A percentile compares a stretch with the other conserved stretches of the same genome.
These are phyloP conservation scores for Hymenotorrendiella dingleyae DNA, from an alignment of 2,329 filamentous ascomycete genomes.

Conservation along the genomic window DNA sequence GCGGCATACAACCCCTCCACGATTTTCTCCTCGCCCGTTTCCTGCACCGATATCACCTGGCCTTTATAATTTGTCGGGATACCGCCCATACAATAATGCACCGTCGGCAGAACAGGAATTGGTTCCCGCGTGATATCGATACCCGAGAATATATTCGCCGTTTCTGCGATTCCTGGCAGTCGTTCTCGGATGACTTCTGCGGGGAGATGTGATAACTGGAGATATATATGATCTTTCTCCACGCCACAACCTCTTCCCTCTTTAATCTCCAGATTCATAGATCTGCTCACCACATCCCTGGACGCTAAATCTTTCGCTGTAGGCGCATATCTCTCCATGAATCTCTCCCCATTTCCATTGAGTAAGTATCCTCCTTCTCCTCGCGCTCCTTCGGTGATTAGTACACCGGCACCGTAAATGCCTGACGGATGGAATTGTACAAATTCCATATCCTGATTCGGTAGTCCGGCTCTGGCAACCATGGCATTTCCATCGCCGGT, in stretches of 20 bases:
- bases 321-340: conserved; percentile 47
- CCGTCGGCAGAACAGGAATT: conserved; percentile 45
- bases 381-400: conserved; percentile 44
- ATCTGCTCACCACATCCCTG: conserved; percentile 41
- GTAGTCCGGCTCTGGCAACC: conserved; percentile 41
- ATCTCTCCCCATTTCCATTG: conserved; percentile 42
- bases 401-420: conserved; percentile 44
- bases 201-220: conserved; percentile 43
- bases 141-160: conserved; percentile 42
- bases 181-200: conserved; percentile 41
- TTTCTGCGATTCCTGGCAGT: conserved; percentile 44
- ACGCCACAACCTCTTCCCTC: conserved; percentile 40
- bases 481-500: conserved; percentile 46
- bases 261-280: conserved; percentile 44
- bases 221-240: conserved; percentile 41
- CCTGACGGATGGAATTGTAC: conserved; percentile 46
- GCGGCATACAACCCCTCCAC: conserved; percentile 43
- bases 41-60: conserved; percentile 38
- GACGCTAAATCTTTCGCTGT: conserved; percentile 44
- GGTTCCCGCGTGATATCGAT: conserved; percentile 43
- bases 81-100: conserved; percentile 47
- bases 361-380: conserved; percentile 45
- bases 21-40: conserved; percentile 34
- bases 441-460: conserved; percentile 45
- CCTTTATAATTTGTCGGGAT: conserved; percentile 44